Percentiles rank a stretch among this genome's conserved stretches.
phyloP scores from a whole-genome alignment of 805 yeast species.

The Spathaspora hagerdaliae region DNA sequence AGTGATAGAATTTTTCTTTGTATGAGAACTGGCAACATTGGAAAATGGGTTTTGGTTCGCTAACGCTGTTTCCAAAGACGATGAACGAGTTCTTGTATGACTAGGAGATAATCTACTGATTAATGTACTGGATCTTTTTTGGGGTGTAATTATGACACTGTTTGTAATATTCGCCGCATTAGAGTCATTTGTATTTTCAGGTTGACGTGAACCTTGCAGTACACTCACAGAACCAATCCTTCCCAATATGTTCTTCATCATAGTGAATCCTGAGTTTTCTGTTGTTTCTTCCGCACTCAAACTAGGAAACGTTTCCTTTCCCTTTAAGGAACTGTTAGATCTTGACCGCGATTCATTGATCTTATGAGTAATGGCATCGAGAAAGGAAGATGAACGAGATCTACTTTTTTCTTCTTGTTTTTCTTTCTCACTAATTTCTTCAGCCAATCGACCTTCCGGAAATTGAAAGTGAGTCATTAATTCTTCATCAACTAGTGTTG shows the following conservation, averaged over 20 bases:
- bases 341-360: constrained; percentile 30
- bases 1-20: constrained; percentile 30
- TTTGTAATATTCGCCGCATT: not conserved
- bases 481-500: constrained; percentile 28
- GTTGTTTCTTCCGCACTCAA: constrained; percentile 14
- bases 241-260: constrained; percentile 35
- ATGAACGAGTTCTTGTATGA: constrained; percentile 35
- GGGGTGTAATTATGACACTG: constrained; percentile 1
- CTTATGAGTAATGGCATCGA: constrained; percentile 30
- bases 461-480: constrained; percentile 22
- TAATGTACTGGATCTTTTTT: constrained; percentile 14
- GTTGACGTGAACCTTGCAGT: constrained; percentile 25
- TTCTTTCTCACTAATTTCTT: constrained; percentile 11
- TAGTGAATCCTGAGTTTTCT: constrained; percentile 21
- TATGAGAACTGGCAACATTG: constrained; percentile 10
- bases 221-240: constrained; percentile 20
- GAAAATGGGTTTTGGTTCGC: constrained; percentile 4
- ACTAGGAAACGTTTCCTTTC: constrained; percentile 25
- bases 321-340: constrained; percentile 29
- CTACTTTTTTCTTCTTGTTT: constrained; percentile 11
- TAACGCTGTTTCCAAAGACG: constrained; percentile 24
- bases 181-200: too few relatives aligned
- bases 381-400: constrained; percentile 36
- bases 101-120: constrained; percentile 31
- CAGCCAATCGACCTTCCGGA: constrained; percentile 20